Conservation (phyloP, 2,329 filamentous ascomycete species). For the Xylariaceae sp. region DNA sequence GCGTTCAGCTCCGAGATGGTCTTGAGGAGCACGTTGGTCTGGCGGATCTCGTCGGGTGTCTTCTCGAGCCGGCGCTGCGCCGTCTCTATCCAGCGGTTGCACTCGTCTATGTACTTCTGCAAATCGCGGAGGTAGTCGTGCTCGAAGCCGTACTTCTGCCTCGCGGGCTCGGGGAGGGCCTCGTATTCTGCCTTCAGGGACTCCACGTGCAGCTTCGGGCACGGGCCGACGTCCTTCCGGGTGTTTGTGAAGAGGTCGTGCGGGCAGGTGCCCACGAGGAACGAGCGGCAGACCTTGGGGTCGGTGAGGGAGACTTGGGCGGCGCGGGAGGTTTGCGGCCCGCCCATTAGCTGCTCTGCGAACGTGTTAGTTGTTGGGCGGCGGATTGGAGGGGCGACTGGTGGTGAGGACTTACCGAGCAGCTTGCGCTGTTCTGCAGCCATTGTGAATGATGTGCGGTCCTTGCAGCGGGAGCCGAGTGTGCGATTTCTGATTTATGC, state of each 20-base stretch:
- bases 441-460: conserved; percentile 48
- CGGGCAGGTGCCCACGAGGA: conserved; percentile 87
- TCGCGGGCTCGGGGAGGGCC: conserved; percentile 63
- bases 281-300: conserved; percentile 90
- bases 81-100: conserved; percentile 86
- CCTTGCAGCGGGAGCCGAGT: neutral
- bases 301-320: conserved; percentile 85
- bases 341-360: conserved; percentile 86
- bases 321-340: conserved; percentile 66
- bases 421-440: conserved; percentile 97
- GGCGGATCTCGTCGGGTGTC: conserved; percentile 93
- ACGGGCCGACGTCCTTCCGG: conserved; percentile 91
- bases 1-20: conserved; percentile 75
- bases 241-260: conserved; percentile 99
- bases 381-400: conserved; percentile 2
- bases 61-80: conserved; percentile 91
- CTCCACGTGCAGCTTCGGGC: conserved; percentile 83
- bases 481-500: neutral
- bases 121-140: conserved; percentile 96
- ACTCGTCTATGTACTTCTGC: conserved; percentile 94
- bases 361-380: conserved; percentile 4
- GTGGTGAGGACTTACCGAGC: conserved; percentile 54
- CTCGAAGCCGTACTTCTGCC: conserved; percentile 80
- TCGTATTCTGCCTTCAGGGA: conserved; percentile 87
- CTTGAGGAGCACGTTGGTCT: conserved; percentile 87